These are phyloP conservation scores for Globisporangium mamillatum DNA, from an alignment of 352 stramenopile genomes.

Conservation along the genomic window DNA sequence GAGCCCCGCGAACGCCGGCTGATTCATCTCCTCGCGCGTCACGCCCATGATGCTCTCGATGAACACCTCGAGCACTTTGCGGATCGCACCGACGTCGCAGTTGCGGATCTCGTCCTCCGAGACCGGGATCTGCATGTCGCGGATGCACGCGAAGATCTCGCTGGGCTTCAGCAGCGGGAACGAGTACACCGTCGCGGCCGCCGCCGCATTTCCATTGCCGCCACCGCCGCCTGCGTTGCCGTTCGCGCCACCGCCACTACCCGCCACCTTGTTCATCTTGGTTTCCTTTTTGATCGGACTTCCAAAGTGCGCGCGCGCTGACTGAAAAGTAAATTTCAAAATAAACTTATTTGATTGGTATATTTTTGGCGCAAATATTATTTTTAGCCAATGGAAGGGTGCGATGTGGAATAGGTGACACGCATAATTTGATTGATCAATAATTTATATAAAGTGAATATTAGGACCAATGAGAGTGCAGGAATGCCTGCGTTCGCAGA, in stretches of 20 bases:
- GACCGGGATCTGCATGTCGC: constrained; percentile 89
- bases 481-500: not conserved
- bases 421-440: not conserved
- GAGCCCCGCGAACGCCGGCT: constrained; percentile 86
- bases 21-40: constrained; percentile 88
- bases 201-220: not conserved
- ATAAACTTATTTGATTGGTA: not conserved
- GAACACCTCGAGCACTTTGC: constrained; percentile 88
- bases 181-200: constrained; percentile 41
- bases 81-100: constrained; percentile 67
- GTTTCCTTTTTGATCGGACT: not conserved
- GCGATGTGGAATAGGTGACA: not conserved
- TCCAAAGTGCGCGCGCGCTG: not conserved
- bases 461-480: not conserved
- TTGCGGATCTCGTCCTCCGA: constrained; percentile 87
- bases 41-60: constrained; percentile 90
- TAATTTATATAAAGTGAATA: not conserved
- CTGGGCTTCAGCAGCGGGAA: constrained; percentile 94
- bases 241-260: not conserved
- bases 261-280: constrained; percentile 17
- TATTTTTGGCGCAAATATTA: not conserved
- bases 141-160: constrained; percentile 92
- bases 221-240: constrained; percentile 1
- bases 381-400: not conserved
- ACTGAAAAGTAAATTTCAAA: constrained; percentile 6